Conservation (phyloP, 176 grass and related monocot species). For the Themeda triandra region DNA sequence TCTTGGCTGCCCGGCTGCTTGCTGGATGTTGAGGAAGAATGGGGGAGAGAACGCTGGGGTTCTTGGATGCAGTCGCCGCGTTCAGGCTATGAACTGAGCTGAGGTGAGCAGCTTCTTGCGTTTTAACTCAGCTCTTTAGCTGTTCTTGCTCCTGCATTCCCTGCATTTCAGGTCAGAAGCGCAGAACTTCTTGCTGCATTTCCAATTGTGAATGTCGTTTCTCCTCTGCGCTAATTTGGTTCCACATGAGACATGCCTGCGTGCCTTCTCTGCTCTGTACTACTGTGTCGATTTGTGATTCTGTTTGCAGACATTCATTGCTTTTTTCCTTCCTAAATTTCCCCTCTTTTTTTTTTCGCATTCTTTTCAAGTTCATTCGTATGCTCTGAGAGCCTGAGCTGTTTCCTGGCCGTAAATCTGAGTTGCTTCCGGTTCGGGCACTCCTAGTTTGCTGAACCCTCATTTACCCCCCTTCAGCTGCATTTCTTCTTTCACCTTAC, state of each 20-base stretch:
- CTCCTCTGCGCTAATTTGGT: not conserved
- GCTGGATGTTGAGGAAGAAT: not conserved
- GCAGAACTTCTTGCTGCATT: not conserved
- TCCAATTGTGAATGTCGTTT: not conserved
- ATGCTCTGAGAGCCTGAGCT: not conserved
- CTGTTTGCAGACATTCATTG: not conserved
- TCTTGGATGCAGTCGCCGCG: too few species aligned
- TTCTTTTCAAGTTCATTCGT: not conserved
- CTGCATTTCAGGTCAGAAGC: constrained; percentile 14
- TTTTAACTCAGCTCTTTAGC: not conserved
- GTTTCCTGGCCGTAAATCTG: not conserved
- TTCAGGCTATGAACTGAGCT: not conserved
- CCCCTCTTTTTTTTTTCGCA: not conserved
- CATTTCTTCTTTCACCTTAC: not conserved
- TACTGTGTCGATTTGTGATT: not conserved
- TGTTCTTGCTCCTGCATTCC: not conserved
- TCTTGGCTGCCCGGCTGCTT: not conserved
- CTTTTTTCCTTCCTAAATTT: not conserved
- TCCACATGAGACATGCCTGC: not conserved
- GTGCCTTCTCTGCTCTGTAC: not conserved
- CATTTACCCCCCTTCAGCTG: not conserved
- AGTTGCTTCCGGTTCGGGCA: not conserved
- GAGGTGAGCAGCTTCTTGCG: not conserved
- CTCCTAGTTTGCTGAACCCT: not conserved
- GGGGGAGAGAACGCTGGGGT: not conserved